These are phyloP conservation scores for Nicotiana obtusifolia DNA, from an alignment of 257 asterid species.

Conservation along the genomic window DNA sequence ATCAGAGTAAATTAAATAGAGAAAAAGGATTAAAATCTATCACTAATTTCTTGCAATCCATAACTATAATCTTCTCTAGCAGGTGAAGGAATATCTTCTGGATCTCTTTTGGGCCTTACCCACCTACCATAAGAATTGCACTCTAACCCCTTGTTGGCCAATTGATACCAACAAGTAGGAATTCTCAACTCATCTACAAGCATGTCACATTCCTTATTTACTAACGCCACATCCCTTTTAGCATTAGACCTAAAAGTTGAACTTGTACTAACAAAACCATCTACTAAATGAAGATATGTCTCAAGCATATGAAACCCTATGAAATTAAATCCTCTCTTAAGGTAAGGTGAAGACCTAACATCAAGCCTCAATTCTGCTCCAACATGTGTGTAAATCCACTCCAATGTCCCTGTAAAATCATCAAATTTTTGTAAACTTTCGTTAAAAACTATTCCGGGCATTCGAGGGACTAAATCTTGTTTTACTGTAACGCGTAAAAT, in stretches of 20 bases:
- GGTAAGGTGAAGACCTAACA: slow-evolving; percentile 44
- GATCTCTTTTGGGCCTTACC: slow-evolving; percentile 67
- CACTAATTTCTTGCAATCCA: neutral
- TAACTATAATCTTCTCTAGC: slow-evolving; percentile 10
- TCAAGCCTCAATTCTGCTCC: slow-evolving; percentile 70
- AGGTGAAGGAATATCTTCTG: slow-evolving; percentile 65
- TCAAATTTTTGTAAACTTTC: slow-evolving; percentile 71
- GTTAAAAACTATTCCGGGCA: slow-evolving; percentile 67
- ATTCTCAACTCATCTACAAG: slow-evolving; percentile 62
- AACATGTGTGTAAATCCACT: slow-evolving; percentile 77
- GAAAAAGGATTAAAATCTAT: neutral
- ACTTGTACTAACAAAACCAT: slow-evolving; percentile 34
- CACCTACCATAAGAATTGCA: slow-evolving; percentile 60
- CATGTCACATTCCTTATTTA: slow-evolving; percentile 73
- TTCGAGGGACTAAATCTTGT: slow-evolving; percentile 65
- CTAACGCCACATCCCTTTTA: slow-evolving; percentile 63
- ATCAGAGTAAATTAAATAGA: neutral
- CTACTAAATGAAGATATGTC: slow-evolving; percentile 68
- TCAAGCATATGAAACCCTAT: slow-evolving; percentile 68
- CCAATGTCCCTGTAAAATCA: slow-evolving; percentile 63
- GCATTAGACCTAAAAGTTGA: slow-evolving; percentile 55
- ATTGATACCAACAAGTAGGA: slow-evolving; percentile 65
- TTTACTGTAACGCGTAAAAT: slow-evolving; percentile 48
- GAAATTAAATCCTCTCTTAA: slow-evolving; percentile 50
- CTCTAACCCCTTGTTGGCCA: slow-evolving; percentile 56